A percentile compares a stretch with the other conserved stretches of the same genome.
Conservation (phyloP, 2,329 filamentous ascomycete genomes). For the Fusarium decemcellulare region DNA sequence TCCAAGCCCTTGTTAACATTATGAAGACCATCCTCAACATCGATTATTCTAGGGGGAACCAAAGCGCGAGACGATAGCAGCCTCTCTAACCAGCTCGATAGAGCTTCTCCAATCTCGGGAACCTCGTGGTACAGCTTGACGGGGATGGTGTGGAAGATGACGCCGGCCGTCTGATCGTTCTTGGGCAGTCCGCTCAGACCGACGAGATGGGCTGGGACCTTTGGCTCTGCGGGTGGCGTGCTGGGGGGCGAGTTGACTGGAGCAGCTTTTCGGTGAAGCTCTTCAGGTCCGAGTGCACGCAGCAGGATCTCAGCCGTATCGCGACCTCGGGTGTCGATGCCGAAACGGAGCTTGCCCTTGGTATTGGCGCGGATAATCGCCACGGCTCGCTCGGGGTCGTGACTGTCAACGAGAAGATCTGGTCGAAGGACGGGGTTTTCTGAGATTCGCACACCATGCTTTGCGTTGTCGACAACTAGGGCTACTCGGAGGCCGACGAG, state of each 20-base stretch:
- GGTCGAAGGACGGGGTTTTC: conserved; percentile 60
- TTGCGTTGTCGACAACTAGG: conserved; percentile 75
- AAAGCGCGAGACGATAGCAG: conserved; percentile 70
- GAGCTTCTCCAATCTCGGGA: conserved; percentile 71
- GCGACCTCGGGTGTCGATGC: conserved; percentile 76
- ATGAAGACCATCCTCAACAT: conserved; percentile 73
- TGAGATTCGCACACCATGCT: conserved; percentile 73
- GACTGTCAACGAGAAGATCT: conserved; percentile 78
- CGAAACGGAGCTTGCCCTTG: conserved; percentile 72
- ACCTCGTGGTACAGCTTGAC: conserved; percentile 84
- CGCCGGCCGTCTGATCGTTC: conserved; percentile 56
- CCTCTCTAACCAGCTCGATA: conserved; percentile 77
- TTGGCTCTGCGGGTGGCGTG: conserved; percentile 51
- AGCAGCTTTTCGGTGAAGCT: conserved; percentile 56
- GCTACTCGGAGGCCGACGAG: conserved; percentile 76
- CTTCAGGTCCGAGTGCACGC: conserved; percentile 48
- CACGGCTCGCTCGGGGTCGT: conserved; percentile 75
- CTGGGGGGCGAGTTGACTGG: conserved; percentile 53
- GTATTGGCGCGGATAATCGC: conserved; percentile 74
- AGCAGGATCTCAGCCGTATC: conserved; percentile 74
- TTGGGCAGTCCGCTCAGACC: conserved; percentile 79
- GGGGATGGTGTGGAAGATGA: conserved; percentile 75
- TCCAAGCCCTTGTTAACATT: conserved; percentile 79
- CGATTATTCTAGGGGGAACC: conserved; percentile 75
- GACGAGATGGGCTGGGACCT: conserved; percentile 68